A percentile compares a stretch with the other conserved stretches of the same genome.
Conservation (phyloP, 164 flowering plant species). For the Tetracentron sinense region DNA sequence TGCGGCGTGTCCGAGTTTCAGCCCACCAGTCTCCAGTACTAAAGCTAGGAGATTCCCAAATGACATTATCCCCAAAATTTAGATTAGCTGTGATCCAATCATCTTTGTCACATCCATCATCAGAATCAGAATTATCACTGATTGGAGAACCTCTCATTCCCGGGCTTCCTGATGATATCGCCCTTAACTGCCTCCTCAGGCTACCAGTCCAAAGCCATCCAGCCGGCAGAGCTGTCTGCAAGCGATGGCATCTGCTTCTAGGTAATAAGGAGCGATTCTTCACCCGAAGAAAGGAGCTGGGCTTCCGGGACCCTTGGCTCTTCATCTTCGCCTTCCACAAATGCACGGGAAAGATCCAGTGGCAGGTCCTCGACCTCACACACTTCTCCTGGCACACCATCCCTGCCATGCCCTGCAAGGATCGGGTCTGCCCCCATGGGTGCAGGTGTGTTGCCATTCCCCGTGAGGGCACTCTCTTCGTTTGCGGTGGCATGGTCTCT, state of each 20-base stretch:
- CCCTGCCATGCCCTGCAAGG: slow-evolving; percentile 67
- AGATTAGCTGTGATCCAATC: slow-evolving; percentile 47
- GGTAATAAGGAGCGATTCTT: slow-evolving; percentile 69
- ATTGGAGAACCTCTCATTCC: slow-evolving; percentile 58
- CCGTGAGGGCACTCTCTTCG: slow-evolving; percentile 41
- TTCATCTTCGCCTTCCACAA: slow-evolving; percentile 51
- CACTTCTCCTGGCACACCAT: slow-evolving; percentile 57
- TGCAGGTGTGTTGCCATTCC: slow-evolving; percentile 47
- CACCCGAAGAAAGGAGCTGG: slow-evolving; percentile 50
- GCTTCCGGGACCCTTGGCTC: slow-evolving; percentile 67
- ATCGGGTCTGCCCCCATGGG: slow-evolving; percentile 45
- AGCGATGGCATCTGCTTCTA: slow-evolving; percentile 65
- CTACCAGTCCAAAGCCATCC: slow-evolving; percentile 64
- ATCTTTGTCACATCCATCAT: too few species aligned
- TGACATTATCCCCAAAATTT: slow-evolving; percentile 77
- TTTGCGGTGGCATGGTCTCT: slow-evolving; percentile 54
- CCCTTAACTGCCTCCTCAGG: slow-evolving; percentile 77
- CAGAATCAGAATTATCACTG: slow-evolving; percentile 37
- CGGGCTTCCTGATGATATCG: slow-evolving; percentile 87
- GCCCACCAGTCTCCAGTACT: slow-evolving; percentile 70
- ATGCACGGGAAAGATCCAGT: slow-evolving; percentile 48
- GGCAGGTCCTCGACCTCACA: slow-evolving; percentile 58
- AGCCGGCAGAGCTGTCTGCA: slow-evolving; percentile 60
- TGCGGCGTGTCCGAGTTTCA: slow-evolving; percentile 83
- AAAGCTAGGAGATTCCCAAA: slow-evolving; percentile 82